Conservation (phyloP, 345 rosid species). For the Populus simonii region DNA sequence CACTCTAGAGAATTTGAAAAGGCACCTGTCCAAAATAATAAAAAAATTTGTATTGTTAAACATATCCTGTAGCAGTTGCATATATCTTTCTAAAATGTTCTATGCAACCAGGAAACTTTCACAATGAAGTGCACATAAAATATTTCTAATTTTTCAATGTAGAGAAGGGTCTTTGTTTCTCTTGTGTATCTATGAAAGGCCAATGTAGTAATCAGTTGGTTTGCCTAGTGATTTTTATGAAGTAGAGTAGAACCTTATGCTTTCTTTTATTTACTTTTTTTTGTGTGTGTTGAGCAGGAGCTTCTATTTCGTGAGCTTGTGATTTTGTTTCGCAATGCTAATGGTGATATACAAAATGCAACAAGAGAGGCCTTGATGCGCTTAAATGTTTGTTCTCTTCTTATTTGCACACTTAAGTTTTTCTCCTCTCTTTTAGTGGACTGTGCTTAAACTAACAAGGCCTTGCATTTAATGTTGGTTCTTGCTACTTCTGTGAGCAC, state of each 20-base stretch:
- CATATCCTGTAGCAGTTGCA: no score
- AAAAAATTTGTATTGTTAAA: no score
- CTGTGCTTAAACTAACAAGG: neutral
- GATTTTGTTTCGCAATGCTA: slow-evolving; percentile 44
- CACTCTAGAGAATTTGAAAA: no score
- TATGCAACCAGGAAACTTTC: no score
- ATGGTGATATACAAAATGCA: slow-evolving; percentile 61
- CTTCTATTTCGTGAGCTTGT: slow-evolving; percentile 58
- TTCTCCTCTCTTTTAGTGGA: neutral
- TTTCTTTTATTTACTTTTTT: neutral
- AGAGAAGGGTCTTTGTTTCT: neutral
- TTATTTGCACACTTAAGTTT: neutral
- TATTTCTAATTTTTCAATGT: neutral
- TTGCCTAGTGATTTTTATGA: neutral
- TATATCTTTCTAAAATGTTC: no score
- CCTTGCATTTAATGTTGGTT: no score
- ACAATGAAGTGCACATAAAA: no score
- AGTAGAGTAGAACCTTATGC: neutral
- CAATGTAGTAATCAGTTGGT: neutral
- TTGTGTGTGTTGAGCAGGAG: slow-evolving; percentile 50
- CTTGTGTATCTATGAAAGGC: neutral
- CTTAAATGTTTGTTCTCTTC: slow-evolving; percentile 53
- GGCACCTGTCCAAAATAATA: no score
- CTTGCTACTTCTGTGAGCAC: no score
- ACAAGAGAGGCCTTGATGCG: slow-evolving; percentile 70